phyloP scores from a whole-genome alignment of 306 rosid species.

The Vigna unguiculata region DNA sequence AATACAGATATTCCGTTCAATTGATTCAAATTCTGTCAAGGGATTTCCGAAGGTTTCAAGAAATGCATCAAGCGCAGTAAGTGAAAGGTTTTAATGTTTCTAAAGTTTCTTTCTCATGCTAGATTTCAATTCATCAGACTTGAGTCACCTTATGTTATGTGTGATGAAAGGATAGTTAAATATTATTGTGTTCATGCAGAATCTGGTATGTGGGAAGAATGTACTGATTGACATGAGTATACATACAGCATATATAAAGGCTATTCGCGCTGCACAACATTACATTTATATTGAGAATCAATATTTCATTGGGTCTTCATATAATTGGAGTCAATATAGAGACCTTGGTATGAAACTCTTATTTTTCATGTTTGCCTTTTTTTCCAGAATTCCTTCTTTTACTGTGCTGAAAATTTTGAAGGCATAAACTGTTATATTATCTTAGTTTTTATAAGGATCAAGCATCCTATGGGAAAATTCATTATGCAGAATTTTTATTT shows the following conservation, averaged over 20 bases:
- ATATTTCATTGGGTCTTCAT: constrained; percentile 95
- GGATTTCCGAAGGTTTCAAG: constrained; percentile 87
- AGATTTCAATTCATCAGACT: constrained; percentile 27
- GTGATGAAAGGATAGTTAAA: constrained; percentile 38
- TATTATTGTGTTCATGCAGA: constrained; percentile 60
- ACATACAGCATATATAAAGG: constrained; percentile 93
- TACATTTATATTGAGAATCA: constrained; percentile 94
- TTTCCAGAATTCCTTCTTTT: constrained; percentile 28
- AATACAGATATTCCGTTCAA: constrained; percentile 91
- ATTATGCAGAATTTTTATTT: constrained; percentile 14
- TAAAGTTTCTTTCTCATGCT: constrained; percentile 28
- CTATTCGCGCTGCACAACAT: constrained; percentile 97
- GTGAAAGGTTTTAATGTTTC: constrained; percentile 34
- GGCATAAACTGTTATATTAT: constrained; percentile 15
- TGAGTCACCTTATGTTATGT: constrained; percentile 17
- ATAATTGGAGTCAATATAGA: constrained; percentile 77
- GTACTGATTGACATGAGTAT: constrained; percentile 99
- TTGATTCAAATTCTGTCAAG: constrained; percentile 91
- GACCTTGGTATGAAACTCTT: constrained; percentile 68
- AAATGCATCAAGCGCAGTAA: constrained; percentile 76
- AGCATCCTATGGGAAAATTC: not conserved
- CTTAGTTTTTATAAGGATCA: constrained; percentile 27
- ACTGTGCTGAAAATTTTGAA: constrained; percentile 22
- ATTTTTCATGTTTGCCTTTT: constrained; percentile 38
- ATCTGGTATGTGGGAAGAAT: constrained; percentile 92